phyloP scores from a whole-genome alignment of 2,329 filamentous ascomycete species.

The Nothopassalora personata region DNA sequence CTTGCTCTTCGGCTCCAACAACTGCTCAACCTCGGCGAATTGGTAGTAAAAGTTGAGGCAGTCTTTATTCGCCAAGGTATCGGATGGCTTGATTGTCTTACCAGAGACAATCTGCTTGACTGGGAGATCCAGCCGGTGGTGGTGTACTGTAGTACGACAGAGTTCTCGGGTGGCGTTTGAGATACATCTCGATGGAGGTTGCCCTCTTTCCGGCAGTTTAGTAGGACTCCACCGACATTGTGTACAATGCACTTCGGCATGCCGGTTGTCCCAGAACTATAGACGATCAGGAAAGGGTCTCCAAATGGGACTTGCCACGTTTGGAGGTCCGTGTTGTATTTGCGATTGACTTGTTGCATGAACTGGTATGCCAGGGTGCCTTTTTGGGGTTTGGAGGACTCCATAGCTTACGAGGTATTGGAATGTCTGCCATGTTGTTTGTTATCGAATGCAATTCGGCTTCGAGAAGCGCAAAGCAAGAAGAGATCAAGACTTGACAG shows the following conservation, averaged over 20 bases:
- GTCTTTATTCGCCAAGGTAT: slow-evolving; percentile 70
- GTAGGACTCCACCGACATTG: slow-evolving; percentile 59
- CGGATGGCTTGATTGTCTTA: slow-evolving; percentile 65
- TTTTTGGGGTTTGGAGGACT: slow-evolving; percentile 35
- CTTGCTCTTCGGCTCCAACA: slow-evolving; percentile 46
- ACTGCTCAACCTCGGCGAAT: slow-evolving; percentile 66
- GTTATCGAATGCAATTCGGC: too few relatives aligned
- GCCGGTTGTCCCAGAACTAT: slow-evolving; percentile 75
- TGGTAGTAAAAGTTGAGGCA: slow-evolving; percentile 74
- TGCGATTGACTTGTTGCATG: slow-evolving; percentile 59
- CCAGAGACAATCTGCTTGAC: slow-evolving; percentile 81
- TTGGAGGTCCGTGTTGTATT: slow-evolving; percentile 54
- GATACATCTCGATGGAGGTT: slow-evolving; percentile 47
- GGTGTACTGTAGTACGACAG: slow-evolving; percentile 54
- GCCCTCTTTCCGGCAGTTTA: slow-evolving; percentile 59
- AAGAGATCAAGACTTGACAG: too few relatives aligned
- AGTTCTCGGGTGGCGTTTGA: slow-evolving; percentile 25
- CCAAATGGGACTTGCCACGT: slow-evolving; percentile 64
- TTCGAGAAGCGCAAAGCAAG: too few relatives aligned
- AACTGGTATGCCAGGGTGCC: slow-evolving; percentile 61
- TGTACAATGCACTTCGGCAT: slow-evolving; percentile 84
- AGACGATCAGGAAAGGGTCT: slow-evolving; percentile 68
- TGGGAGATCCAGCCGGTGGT: slow-evolving; percentile 77
- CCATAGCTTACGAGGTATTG: slow-evolving; percentile 43
- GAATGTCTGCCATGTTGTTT: slow-evolving; percentile 11